Evolutionary conservation across 768 basidiomycete genomes (phyloP).

Genomic region (Panaeolus papilionaceus): DNA sequence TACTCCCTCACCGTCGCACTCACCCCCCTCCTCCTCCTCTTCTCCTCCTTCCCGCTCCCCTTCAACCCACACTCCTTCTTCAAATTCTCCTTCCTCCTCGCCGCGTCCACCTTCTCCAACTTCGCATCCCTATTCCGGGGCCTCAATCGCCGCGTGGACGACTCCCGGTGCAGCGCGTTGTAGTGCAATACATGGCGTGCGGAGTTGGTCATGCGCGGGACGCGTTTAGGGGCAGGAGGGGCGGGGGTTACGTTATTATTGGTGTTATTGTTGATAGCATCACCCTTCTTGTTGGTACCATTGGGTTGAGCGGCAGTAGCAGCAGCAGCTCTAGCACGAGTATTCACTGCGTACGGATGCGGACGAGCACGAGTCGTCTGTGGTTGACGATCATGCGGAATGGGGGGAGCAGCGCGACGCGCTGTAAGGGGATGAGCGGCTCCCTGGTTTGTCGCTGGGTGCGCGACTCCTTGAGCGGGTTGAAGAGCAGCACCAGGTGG

Average conservation of each 20-base stretch:
- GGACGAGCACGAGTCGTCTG: background rate
- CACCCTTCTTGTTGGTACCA: background rate
- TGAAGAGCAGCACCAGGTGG: background rate
- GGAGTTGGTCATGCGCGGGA: background rate
- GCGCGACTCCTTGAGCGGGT: too few species aligned
- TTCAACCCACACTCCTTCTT: background rate
- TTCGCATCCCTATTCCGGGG: background rate
- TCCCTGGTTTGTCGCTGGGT: background rate
- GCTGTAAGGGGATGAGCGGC: background rate
- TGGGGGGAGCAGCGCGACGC: background rate
- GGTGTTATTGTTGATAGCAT: background rate
- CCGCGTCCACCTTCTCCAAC: constrained; percentile 4
- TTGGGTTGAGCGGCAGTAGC: background rate
- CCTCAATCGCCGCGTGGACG: background rate
- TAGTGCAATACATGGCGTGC: background rate
- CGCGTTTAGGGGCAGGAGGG: background rate
- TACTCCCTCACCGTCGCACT: constrained; percentile 34
- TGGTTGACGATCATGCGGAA: background rate
- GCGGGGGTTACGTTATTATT: background rate
- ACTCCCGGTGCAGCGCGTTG: constrained; percentile 3
- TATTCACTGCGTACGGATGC: background rate
- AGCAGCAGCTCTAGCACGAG: background rate
- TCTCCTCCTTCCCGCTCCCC: background rate
- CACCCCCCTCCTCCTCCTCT: constrained; percentile 15
- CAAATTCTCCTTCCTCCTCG: constrained; percentile 10